These are phyloP conservation scores for Camellia oleifera DNA, from an alignment of 179 eudicot genomes.

Conservation along the genomic window DNA sequence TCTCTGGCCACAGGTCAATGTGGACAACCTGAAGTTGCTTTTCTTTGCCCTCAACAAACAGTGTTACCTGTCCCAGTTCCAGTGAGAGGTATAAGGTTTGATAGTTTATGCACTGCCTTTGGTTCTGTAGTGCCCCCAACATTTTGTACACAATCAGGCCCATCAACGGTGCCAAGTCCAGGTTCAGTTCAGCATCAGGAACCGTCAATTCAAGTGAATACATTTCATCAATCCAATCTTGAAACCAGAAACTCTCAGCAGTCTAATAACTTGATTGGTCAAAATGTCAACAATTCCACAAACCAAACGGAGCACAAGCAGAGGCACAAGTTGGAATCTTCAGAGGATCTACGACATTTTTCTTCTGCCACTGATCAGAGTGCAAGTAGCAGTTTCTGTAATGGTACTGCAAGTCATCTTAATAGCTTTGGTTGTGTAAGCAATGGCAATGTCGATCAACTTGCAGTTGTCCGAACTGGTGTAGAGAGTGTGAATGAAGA, in stretches of 20 bases:
- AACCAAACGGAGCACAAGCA: conserved; percentile 31
- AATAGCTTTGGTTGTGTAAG: conserved; percentile 27
- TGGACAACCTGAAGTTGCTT: conserved; percentile 29
- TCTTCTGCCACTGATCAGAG: conserved; percentile 54
- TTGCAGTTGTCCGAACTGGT: conserved; percentile 10
- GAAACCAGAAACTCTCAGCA: conserved; percentile 32
- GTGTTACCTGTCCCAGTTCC: conserved; percentile 48
- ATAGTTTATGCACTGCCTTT: conserved; percentile 25
- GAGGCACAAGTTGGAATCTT: conserved; percentile 31
- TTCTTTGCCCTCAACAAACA: conserved; percentile 32
- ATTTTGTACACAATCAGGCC: conserved; percentile 35
- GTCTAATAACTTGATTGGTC: conserved; percentile 28
- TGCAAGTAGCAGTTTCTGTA: conserved; percentile 49
- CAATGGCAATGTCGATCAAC: conserved; percentile 24
- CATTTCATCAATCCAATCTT: conserved; percentile 31
- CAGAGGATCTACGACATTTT: conserved; percentile 36
- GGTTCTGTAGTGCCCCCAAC: conserved; percentile 28
- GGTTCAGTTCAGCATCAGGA: conserved; percentile 39
- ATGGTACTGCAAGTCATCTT: conserved; percentile 29
- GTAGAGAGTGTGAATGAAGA: conserved; percentile 38
- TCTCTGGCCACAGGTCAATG: conserved; percentile 19
- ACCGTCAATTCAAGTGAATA: conserved; percentile 22
- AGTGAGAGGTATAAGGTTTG: conserved; percentile 39
- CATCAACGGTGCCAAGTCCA: conserved; percentile 41
- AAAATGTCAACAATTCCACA: conserved; percentile 29